Percentiles rank a stretch among this genome's conserved stretches.
Evolutionary conservation across 2,329 filamentous ascomycete species (phyloP).

Genomic region (Microdochium nivale): DNA sequence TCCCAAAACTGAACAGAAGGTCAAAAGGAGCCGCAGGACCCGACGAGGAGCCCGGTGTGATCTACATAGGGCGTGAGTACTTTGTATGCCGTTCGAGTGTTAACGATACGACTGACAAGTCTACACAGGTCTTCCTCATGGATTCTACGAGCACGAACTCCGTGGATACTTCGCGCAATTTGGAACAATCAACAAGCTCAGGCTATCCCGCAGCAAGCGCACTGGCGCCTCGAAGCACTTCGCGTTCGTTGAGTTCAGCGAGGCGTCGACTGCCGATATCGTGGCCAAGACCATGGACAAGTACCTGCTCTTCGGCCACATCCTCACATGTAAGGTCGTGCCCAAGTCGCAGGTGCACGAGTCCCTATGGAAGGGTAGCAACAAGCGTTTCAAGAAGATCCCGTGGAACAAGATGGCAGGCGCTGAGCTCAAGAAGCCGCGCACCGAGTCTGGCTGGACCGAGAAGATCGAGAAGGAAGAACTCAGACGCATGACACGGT

Average conservation of each 20-base stretch:
- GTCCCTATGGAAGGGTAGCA: constrained; percentile 82
- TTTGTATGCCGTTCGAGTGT: not conserved
- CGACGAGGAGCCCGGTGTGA: constrained; percentile 59
- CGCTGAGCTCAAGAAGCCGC: constrained; percentile 62
- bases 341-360: constrained; percentile 70
- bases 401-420: constrained; percentile 85
- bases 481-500: constrained; percentile 58
- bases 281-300: constrained; percentile 96
- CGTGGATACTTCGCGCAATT: constrained; percentile 90
- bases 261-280: constrained; percentile 72
- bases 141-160: constrained; percentile 98
- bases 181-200: constrained; percentile 67
- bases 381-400: constrained; percentile 79
- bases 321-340: constrained; percentile 79
- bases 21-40: constrained; percentile 29
- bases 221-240: constrained; percentile 90
- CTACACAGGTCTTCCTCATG: constrained; percentile 26
- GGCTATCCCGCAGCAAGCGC: constrained; percentile 84
- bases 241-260: constrained; percentile 85
- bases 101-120: constrained; percentile 2
- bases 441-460: constrained; percentile 69
- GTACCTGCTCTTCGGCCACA: constrained; percentile 90
- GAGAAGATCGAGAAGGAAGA: constrained; percentile 67
- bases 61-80: constrained; percentile 67
- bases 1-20: constrained; percentile 38